Evolutionary conservation across 257 asterid genomes (phyloP).

Genomic region (Coffea eugenioides): DNA sequence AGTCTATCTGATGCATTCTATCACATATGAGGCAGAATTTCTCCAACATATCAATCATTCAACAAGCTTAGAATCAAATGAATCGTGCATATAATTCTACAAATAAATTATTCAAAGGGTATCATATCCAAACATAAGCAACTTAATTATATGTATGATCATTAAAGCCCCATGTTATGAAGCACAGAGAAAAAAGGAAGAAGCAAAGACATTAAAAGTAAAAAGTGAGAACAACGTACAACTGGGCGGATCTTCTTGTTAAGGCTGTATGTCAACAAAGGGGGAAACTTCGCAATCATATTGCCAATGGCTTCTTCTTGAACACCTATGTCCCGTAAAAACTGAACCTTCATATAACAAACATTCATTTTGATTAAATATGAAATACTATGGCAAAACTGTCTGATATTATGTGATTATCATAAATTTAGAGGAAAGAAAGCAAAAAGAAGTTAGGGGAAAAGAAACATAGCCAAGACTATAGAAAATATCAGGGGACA

Average conservation of each 20-base stretch:
- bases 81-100: not conserved
- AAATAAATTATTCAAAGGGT: not conserved
- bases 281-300: slow-evolving; percentile 71
- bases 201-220: not conserved
- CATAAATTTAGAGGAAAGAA: not conserved
- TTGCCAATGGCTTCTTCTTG: slow-evolving; percentile 67
- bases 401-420: no score
- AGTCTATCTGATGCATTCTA: no score
- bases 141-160: not conserved
- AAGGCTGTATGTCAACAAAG: slow-evolving; percentile 83
- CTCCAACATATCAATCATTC: not conserved
- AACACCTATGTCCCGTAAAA: slow-evolving; percentile 81
- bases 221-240: slow-evolving; percentile 34
- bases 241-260: slow-evolving; percentile 89
- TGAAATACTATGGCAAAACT: not conserved
- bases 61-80: not conserved
- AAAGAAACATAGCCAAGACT: no score
- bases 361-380: slow-evolving; percentile 7
- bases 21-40: not conserved
- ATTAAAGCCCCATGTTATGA: not conserved
- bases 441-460: not conserved
- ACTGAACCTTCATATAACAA: slow-evolving; percentile 61
- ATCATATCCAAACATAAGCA: not conserved
- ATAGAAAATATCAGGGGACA: not conserved
- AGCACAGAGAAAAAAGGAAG: not conserved